phyloP scores from a whole-genome alignment of 257 asterid genomes.

The Osmanthus fragrans region DNA sequence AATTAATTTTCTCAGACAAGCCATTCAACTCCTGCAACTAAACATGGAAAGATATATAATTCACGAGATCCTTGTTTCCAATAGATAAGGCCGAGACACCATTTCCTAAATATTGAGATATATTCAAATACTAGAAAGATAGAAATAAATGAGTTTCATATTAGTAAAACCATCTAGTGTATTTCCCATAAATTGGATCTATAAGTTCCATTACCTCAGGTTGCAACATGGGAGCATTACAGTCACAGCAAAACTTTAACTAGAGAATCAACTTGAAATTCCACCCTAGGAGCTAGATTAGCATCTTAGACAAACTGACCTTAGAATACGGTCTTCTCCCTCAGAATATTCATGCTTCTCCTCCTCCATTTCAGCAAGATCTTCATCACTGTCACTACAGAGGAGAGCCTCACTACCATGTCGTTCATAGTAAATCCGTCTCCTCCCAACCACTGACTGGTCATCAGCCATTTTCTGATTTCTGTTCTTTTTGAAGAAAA shows the following conservation, averaged over 20 bases:
- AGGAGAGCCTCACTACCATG: conserved; percentile 82
- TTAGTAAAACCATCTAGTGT: background rate
- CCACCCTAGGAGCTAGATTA: background rate
- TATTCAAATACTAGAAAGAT: background rate
- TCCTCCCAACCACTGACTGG: conserved; percentile 58
- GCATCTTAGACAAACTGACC: conserved; percentile 43
- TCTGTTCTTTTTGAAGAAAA: conserved; percentile 63
- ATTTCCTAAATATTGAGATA: conserved; percentile 3
- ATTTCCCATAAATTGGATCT: background rate
- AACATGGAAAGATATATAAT: conserved; percentile 1
- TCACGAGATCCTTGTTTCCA: conserved; percentile 1
- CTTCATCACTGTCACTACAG: conserved; percentile 99
- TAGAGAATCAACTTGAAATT: background rate
- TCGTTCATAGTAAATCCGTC: conserved; percentile 87
- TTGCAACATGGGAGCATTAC: background rate
- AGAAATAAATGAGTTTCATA: background rate
- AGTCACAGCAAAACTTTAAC: background rate
- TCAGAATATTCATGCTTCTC: conserved; percentile 77
- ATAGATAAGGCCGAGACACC: background rate
- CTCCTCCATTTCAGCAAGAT: conserved; percentile 53
- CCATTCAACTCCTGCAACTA: background rate
- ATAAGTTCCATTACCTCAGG: background rate
- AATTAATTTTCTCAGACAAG: background rate
- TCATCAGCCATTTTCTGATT: conserved; percentile 98
- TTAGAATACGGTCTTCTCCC: conserved; percentile 74